Evolutionary conservation across 768 basidiomycete species (phyloP), one percentile per base, ranked within the genome.

Genomic region (Tulasnella calospora): DNA sequence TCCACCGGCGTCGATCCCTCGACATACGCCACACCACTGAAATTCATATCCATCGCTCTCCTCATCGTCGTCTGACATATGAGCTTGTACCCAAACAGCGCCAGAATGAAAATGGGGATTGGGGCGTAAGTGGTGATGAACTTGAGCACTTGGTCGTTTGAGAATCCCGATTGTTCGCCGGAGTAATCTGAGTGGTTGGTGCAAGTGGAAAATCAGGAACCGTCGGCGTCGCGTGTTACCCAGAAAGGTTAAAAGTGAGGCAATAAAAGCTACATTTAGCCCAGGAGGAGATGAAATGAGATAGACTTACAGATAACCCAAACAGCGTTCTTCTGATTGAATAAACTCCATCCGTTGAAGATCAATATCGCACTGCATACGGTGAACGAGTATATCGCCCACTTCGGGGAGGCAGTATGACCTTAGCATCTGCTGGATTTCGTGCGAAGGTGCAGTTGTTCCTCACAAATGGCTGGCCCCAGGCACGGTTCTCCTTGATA

Each of bases 61-160:
- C 73, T 73, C 74, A 76, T 77, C 1, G n/a, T 69, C n/a, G 80
- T 79, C 30, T 76, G 81, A 44, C 79, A 55, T 38, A 81, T 77
- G 0, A 81, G 79, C 76, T 81, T 81, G 76, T 81, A 81, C 30
- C 81, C 80, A 40, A 81, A 80, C 21, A 81, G n/a, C 55, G 76
- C 73, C 0, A 81, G 51, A 21, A 81, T 71, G 40, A 81, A 79
- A 17, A 80, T 12, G 3, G 81, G 81, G 47, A 76, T 55, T 3
- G 70, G 73, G 10, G 78, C 27, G 47, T 79, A 79, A 1, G 78
- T 76, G 51, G 79, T 79, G 35, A 79, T 38, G 70, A 79, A 79
- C 35, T 74, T 73, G 46, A 71, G 23, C 15, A 79, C 71, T 33
- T 78, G 72, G 35, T 78, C 44, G 5, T 57, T 44, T 23, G 47